Base-by-base conservation (phyloP, 331 rosid species). In the Stylosanthes scabra region DNA sequence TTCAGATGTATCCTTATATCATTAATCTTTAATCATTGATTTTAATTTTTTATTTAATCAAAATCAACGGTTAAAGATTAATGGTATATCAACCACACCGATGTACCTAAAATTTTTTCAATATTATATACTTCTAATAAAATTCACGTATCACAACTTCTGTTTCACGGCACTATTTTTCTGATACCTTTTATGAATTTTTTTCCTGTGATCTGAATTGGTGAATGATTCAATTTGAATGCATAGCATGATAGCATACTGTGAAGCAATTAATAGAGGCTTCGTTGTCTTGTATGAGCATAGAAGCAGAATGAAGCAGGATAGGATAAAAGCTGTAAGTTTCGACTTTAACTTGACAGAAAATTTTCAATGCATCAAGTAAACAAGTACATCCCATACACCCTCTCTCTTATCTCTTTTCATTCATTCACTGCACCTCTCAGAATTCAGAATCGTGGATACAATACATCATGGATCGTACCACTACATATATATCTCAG, bases 251-350 rank as follows among this genome's bases (percentile, higher is more conserved):
- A 5, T 0, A 49, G 57, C 28, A 50, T 3, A 6, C 20, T 10
- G 63, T 16, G 3, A 39, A 69, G 63, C 27, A 4, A 50, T 69
- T 68, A 39, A 69, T 39, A 55, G 40, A 11, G 51, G 11, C 64
- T 55, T 69, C n/a, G 54, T 9, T 55, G 55, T 69, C 63, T 69
- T 68, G 52, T 4, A 15, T 63, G 69, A 63, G 6, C 52, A 51
- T 20, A 10, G 25, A 16, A 20, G 42, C n/a, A n/a, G n/a, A n/a
- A n/a, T n/a, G 3, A 40, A 39, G 29, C 4, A 11, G 13, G 9
- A 12, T n/a, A n/a, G n/a, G n/a, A n/a, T 42, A 58, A 71, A 58
- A 59, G 68, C 42, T 59, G 39, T 59, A 45, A 46, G 3, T 9
- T 58, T 46, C 28, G 11, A 12, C 62, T 69, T 50, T 67, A 49